Base-by-base conservation (phyloP, 129 eudicot species). In the Arctium minus region DNA sequence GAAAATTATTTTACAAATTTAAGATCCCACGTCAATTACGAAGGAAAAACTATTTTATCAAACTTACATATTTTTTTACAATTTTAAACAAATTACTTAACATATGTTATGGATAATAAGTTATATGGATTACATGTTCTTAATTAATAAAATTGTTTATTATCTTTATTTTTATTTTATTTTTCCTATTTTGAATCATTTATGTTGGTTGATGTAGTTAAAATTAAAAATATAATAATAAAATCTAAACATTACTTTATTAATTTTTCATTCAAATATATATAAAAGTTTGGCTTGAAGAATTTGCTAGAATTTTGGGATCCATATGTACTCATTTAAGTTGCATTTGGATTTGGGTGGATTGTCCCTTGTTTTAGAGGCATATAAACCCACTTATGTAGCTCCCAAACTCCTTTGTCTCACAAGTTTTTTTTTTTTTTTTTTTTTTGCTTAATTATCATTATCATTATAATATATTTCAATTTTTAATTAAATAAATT, bases 321-420 rank as follows among this genome's bases (percentile, higher is more conserved):
- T 36, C 68, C 32, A 8, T 32, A 33, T 76, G 44, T 35, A 53
- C 31, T 56, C 15, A 27, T 56, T 76, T 6, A 69, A 53, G 33
- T 77, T 77, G 81, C 60, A 22, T 78, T 22, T 78, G 81, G 56
- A 38, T 35, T 78, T 27, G 81, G 36, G 81, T 78, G 2, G 5
- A 36, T 8, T 77, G 81, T 77, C 81, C 72, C 72, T 36, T 62
- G 35, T 77, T 77, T 77, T 60, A 77, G 72, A 60, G 72, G 53
- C 81, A 22, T 56, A n/a, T 70, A 76, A 56, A 35, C 27, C 46
- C 71, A 32, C 80, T 31, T 27, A 8, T 5, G 15, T 36, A 56
- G 18, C 53, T 17, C 65, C 56, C 60, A 77, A 77, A 9, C 22
- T 8, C 80, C 33, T 76, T 56, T 76, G 71, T 75, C 69, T 75